Conservation (phyloP, 805 yeast species). For the Metschnikowia chrysomelidarum region DNA sequence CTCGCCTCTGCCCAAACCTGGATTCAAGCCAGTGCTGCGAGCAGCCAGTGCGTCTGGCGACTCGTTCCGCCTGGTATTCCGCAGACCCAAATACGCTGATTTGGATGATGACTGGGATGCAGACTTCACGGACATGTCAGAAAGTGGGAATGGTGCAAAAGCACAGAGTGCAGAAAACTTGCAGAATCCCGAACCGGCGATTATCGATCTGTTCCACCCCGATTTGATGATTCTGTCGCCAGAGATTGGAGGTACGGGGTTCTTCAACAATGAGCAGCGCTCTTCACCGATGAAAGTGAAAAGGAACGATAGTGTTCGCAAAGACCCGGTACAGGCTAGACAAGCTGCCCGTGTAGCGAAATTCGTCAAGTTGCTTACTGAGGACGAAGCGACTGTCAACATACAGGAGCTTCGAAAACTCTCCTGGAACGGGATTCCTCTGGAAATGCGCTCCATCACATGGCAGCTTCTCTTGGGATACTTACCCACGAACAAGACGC, state of each 20-base stretch:
- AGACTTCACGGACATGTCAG: conserved; percentile 46
- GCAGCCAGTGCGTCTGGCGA: conserved; percentile 9
- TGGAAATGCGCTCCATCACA: conserved; percentile 70
- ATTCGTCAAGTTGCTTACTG: conserved; percentile 60
- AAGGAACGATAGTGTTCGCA: conserved; percentile 15
- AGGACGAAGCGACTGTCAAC: conserved; percentile 51
- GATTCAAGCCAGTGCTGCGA: conserved; percentile 5
- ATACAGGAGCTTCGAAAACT: conserved; percentile 68
- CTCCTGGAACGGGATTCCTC: conserved; percentile 94
- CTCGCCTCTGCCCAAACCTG: conserved; percentile 3
- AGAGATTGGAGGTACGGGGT: conserved; percentile 1
- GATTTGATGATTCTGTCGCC: conserved; percentile 31
- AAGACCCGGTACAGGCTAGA: conserved; percentile 47
- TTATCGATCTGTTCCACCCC: conserved; percentile 38
- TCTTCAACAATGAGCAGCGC: not conserved
- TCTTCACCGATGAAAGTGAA: too few species aligned
- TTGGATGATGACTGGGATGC: conserved; percentile 93
- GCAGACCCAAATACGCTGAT: conserved; percentile 51
- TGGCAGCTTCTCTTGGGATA: conserved; percentile 94
- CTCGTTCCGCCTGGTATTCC: conserved; percentile 6
- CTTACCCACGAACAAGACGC: conserved; percentile 76
- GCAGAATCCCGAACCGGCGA: conserved; percentile 16
- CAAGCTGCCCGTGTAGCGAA: conserved; percentile 59
- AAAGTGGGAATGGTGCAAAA: conserved; percentile 15
- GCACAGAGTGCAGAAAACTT: not conserved